Percentiles rank a stretch among this genome's conserved stretches.
phyloP scores from a whole-genome alignment of 306 rosid genomes.

The Fragaria vesca region DNA sequence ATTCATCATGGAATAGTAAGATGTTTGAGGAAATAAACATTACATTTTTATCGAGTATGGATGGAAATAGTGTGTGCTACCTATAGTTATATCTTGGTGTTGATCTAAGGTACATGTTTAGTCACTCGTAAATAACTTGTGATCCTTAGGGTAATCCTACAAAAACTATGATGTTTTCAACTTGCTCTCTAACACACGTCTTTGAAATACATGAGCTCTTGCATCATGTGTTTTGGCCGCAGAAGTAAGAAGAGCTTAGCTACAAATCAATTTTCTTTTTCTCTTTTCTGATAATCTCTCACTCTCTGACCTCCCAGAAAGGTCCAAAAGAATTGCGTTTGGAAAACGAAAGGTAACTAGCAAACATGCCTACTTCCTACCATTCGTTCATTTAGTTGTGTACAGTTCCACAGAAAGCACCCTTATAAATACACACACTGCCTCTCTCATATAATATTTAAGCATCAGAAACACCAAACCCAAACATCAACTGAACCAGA shows the following conservation, averaged over 20 bases:
- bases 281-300: not conserved
- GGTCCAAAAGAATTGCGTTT: not conserved
- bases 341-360: constrained; percentile 13
- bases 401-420: not conserved
- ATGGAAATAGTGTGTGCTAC: too few species aligned
- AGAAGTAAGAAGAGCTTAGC: not conserved
- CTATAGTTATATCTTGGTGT: too few species aligned
- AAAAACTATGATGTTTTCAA: too few species aligned
- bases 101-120: too few species aligned
- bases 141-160: too few species aligned
- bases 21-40: too few species aligned
- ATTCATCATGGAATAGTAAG: too few species aligned
- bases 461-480: not conserved
- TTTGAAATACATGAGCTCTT: not conserved
- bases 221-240: not conserved
- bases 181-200: not conserved
- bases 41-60: too few species aligned
- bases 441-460: not conserved
- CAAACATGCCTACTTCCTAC: constrained; percentile 2
- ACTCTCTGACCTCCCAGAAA: not conserved
- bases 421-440: not conserved
- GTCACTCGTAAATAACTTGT: too few species aligned
- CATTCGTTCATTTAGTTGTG: not conserved
- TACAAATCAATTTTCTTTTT: not conserved
- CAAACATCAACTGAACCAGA: not conserved